Evolutionary conservation across 1,284 basidiomycete species (phyloP).

Genomic region (Ganoderma boninense): DNA sequence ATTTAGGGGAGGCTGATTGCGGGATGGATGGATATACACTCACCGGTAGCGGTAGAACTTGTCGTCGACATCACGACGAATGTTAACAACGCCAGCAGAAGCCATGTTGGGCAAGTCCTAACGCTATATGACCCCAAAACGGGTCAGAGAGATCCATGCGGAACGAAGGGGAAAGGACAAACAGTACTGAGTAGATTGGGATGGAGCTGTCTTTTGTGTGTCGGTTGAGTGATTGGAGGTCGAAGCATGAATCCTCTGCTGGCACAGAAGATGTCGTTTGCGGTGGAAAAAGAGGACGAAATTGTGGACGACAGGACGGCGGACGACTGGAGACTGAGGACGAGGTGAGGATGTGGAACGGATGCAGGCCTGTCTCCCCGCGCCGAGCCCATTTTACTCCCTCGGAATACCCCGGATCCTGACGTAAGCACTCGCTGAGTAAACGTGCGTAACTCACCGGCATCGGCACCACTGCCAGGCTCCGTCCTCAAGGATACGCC

Average conservation of each 20-base stretch:
- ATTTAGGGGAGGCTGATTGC: slow-evolving; percentile 15
- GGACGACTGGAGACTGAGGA: slow-evolving; percentile 24
- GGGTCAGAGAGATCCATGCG: not conserved
- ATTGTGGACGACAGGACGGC: slow-evolving; percentile 59
- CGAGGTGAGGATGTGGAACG: slow-evolving; percentile 28
- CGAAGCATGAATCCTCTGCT: slow-evolving; percentile 91
- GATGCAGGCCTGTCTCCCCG: slow-evolving; percentile 12
- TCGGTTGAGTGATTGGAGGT: slow-evolving; percentile 76
- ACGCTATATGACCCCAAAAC: slow-evolving; percentile 52
- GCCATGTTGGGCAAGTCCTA: slow-evolving; percentile 83
- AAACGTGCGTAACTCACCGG: slow-evolving; percentile 28
- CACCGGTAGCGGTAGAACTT: slow-evolving; percentile 91
- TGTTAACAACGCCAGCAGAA: slow-evolving; percentile 84
- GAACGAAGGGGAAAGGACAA: slow-evolving; percentile 37
- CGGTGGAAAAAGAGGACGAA: slow-evolving; percentile 61
- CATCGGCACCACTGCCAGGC: not conserved
- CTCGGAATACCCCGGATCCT: slow-evolving; percentile 30
- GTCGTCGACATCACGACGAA: slow-evolving; percentile 98
- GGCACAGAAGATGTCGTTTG: slow-evolving; percentile 69
- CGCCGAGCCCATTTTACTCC: slow-evolving; percentile 28
- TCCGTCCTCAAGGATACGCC: not conserved
- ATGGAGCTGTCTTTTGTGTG: slow-evolving; percentile 67
- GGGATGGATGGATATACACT: slow-evolving; percentile 35
- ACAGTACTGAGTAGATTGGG: slow-evolving; percentile 69
- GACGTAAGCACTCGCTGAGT: slow-evolving; percentile 32